Evolutionary conservation across 768 basidiomycete species (phyloP).

Genomic region (Hygrophoropsis aurantiaca): DNA sequence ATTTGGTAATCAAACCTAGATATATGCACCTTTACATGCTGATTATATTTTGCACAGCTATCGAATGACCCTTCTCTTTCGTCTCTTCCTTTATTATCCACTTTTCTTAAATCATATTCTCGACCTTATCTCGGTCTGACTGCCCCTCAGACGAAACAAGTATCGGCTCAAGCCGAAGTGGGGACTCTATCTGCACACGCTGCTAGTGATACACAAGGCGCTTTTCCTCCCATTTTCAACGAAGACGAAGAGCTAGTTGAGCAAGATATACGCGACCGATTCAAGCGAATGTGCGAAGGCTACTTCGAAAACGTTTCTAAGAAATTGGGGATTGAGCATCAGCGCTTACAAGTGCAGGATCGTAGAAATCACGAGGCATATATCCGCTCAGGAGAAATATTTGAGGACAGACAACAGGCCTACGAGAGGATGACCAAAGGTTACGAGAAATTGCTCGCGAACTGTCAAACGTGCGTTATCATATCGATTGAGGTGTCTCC

Average conservation of each 20-base stretch:
- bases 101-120: conserved; percentile 92
- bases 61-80: conserved; percentile 84
- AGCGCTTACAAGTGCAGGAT: conserved; percentile 97
- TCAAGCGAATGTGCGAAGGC: conserved; percentile 89
- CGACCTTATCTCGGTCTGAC: conserved; percentile 83
- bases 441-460: conserved; percentile 88
- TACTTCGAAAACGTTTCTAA: conserved; percentile 93
- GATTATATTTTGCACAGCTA: conserved; percentile 47
- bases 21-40: conserved; percentile 10
- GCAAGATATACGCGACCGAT: conserved; percentile 81
- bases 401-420: conserved; percentile 97
- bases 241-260: conserved; percentile 81
- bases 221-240: conserved; percentile 40
- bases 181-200: conserved; percentile 49
- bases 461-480: conserved; percentile 75
- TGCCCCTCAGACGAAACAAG: conserved; percentile 59
- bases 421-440: conserved; percentile 98
- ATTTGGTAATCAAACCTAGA: conserved; percentile 58
- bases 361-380: conserved; percentile 97
- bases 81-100: conserved; percentile 86
- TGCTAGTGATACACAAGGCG: conserved; percentile 30
- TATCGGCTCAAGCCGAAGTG: conserved; percentile 51
- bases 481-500: conserved; percentile 1
- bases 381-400: conserved; percentile 98
- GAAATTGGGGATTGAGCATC: conserved; percentile 86